Evolutionary conservation across 2,329 filamentous ascomycete genomes (phyloP), one percentile per base, ranked within the genome.

Genomic region (Diaporthe vexans): DNA sequence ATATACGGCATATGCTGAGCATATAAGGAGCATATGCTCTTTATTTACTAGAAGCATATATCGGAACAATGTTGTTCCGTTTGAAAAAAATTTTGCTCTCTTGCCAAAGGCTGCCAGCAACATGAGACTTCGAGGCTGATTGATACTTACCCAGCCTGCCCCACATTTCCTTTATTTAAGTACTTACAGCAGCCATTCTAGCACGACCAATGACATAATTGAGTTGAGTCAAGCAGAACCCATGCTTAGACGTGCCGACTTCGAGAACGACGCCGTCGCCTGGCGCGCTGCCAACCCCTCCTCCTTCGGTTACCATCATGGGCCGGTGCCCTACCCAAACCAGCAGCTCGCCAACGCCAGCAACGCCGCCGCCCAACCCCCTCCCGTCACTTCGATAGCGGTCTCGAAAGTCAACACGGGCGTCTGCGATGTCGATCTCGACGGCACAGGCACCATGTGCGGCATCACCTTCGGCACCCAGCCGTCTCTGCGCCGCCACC

Each of bases 221-320:
- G 17, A 17, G 0, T 9, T 4, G 0, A 65, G n/a, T 21, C 9
- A 15, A 33, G 10, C 19, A 4, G n/a, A 8, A 33, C 3, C 19
- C 2, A 65, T 65, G 61, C 29, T 51, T 0, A 35, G 43, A n/a
- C 26, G 29, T 19, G 11, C 35, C 7, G 11, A n/a, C 13, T 24
- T 67, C 13, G 61, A 67, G 9, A 67, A 51, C 61, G 61, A 67
- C 19, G 46, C 13, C 4, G 61, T 51, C 13, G 29, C 61, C 26
- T 67, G 61, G 61, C 26, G 29, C 21, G 29, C 43, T 19, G 6
- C 61, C 10, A 65, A 67, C 29, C 61, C 21, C 13, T 67, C 61
- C 43, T 52, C 61, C 1, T 67, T 26, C 46, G 29, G 61, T 13
- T 67, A 52, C 21, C 61, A 67, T 21, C 61, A 52, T 2, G 40